phyloP scores from a whole-genome alignment of 768 basidiomycete species.

The Suillus cothurnatus region DNA sequence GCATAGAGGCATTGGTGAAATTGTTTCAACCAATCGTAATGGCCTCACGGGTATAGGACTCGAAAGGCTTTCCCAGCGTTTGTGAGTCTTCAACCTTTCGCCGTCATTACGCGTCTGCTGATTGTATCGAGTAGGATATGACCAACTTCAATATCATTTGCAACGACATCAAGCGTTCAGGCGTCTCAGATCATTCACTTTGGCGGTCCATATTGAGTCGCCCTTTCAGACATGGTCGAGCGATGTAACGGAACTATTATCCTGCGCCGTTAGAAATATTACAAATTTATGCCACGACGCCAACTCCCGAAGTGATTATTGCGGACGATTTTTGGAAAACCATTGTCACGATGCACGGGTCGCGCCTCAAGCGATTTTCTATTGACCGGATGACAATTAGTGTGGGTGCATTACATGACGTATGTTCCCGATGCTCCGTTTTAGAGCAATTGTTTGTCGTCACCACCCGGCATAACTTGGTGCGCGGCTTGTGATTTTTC shows the following conservation, averaged over 20 bases:
- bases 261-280: slow-evolving; percentile 57
- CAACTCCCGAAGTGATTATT: slow-evolving; percentile 40
- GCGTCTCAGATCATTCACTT: slow-evolving; percentile 56
- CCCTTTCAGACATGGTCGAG: slow-evolving; percentile 47
- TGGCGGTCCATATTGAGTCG: slow-evolving; percentile 47
- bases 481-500: slow-evolving; percentile 27
- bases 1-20: slow-evolving; percentile 54
- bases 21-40: slow-evolving; percentile 45
- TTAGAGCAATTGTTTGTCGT: slow-evolving; percentile 71
- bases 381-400: slow-evolving; percentile 65
- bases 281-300: slow-evolving; percentile 60
- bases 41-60: slow-evolving; percentile 60
- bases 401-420: slow-evolving; percentile 47
- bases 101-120: slow-evolving; percentile 3
- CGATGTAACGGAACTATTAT: slow-evolving; percentile 45
- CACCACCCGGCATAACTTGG: slow-evolving; percentile 48
- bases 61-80: slow-evolving; percentile 65
- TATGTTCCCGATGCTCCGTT: slow-evolving; percentile 54
- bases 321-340: slow-evolving; percentile 52
- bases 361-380: slow-evolving; percentile 56
- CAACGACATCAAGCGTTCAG: slow-evolving; percentile 37
- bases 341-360: slow-evolving; percentile 53
- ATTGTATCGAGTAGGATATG: slow-evolving; percentile 50
- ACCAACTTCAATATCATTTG: slow-evolving; percentile 44
- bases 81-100: slow-evolving; percentile 40